A percentile compares a stretch with the other conserved stretches of the same genome.
These are phyloP conservation scores for Mucor ambiguus DNA, from an alignment of 371 early-diverging fungal genomes.

Conservation along the genomic window DNA sequence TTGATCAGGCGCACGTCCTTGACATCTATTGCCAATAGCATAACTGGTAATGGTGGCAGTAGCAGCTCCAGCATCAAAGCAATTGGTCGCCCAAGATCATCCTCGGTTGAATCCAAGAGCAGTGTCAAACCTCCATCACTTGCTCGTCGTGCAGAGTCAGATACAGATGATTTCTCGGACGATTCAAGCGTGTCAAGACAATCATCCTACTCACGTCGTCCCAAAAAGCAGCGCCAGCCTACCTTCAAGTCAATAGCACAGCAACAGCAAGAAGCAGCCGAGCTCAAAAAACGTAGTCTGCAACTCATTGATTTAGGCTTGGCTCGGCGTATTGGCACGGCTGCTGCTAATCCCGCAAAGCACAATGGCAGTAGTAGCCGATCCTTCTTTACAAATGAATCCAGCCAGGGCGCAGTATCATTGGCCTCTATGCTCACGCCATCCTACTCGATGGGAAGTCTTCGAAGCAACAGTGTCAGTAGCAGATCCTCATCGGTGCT, in stretches of 20 bases:
- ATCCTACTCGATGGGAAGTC: constrained; percentile 19
- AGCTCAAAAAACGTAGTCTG: constrained; percentile 12
- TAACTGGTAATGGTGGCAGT: not conserved
- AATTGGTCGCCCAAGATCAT: constrained; percentile 10
- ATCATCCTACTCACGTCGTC: constrained; percentile 2
- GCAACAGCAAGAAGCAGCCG: not conserved
- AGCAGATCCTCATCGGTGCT: not conserved
- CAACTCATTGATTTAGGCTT: constrained; percentile 21
- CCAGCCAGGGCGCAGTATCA: constrained; percentile 9
- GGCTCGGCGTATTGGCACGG: constrained; percentile 16
- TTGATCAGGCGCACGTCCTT: constrained; percentile 15
- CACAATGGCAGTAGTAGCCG: not conserved
- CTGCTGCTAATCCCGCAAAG: not conserved
- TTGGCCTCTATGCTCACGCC: constrained; percentile 19
- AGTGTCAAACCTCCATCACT: not conserved
- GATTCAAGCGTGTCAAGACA: constrained; percentile 9
- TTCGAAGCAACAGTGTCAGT: constrained; percentile 19
- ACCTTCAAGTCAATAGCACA: not conserved
- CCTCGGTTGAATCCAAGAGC: constrained; percentile 11
- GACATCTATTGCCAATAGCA: constrained; percentile 1
- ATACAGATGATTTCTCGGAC: constrained; percentile 12
- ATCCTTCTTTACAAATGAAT: constrained; percentile 1
- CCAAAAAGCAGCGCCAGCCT: not conserved
- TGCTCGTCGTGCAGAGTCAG: constrained; percentile 8
- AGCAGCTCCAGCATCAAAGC: not conserved